Evolutionary conservation across 2,329 filamentous ascomycete genomes (phyloP).

Genomic region (Penicillium sp.): DNA sequence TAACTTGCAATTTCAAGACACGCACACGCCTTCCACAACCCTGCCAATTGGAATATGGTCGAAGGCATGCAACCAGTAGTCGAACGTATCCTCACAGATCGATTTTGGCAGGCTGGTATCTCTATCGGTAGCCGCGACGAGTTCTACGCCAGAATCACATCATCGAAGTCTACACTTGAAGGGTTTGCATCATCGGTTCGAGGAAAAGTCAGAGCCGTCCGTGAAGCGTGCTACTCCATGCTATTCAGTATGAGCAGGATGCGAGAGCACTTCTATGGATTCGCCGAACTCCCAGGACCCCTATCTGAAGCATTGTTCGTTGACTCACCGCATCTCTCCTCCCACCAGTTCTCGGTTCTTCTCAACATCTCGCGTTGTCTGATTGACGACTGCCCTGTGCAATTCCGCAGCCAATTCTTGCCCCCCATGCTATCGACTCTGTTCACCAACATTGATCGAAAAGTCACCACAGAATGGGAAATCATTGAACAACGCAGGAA

Average conservation of each 20-base stretch:
- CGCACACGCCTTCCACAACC: conserved; percentile 87
- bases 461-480: conserved; percentile 85
- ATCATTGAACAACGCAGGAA: conserved; percentile 61
- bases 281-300: conserved; percentile 75
- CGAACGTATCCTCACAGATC: conserved; percentile 79
- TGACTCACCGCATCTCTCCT: conserved; percentile 77
- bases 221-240: conserved; percentile 91
- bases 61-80: conserved; percentile 74
- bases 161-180: conserved; percentile 85
- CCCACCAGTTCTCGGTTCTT: conserved; percentile 91
- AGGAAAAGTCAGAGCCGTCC: conserved; percentile 80
- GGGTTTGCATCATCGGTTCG: conserved; percentile 91
- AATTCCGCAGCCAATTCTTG: conserved; percentile 73
- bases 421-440: conserved; percentile 78
- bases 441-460: conserved; percentile 81
- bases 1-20: conserved; percentile 54
- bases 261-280: conserved; percentile 86
- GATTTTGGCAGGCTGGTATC: conserved; percentile 98
- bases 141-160: conserved; percentile 87
- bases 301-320: conserved; percentile 80
- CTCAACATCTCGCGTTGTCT: conserved; percentile 84
- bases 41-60: conserved; percentile 78
- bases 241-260: conserved; percentile 90
- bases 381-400: conserved; percentile 85
- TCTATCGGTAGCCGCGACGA: conserved; percentile 94